Base-by-base conservation (phyloP, 495 filamentous ascomycete genomes). In the Aspergillus olivimuriae region DNA sequence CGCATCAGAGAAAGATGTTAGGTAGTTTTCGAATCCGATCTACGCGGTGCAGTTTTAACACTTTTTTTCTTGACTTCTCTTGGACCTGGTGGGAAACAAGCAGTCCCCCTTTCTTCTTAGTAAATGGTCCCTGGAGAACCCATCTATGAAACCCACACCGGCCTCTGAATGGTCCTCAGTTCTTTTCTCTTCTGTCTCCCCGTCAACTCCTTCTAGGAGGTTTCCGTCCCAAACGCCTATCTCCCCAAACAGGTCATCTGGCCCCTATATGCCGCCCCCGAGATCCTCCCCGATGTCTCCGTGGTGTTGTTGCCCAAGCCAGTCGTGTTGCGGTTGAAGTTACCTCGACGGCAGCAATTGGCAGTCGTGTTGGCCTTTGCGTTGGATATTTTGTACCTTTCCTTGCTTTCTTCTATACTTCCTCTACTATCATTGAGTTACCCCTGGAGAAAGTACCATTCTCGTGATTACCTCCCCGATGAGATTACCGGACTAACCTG, bases 311-410 rank as follows among this genome's bases (percentile, higher is more conserved):
- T 78, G 3, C 76, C 76, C 0, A 62, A 78, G 53, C 61, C 60
- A 0, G 44, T 61, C 1, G 36, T 78, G 11, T 59, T 51, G 35
- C 51, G 53, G 21, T 41, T 78, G 14, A 61, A 67, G 3, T 51
- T 78, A 34, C 58, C 69, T 0, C 47, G 30, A 8, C 55, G 56
- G 30, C 67, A 72, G 40, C 74, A 74, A 48, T 23, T 61, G 4
- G 66, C 63, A 2, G 43, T 76, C 8, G 59, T 65, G 11, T 10
- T 63, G 0, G 50, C 76, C 0, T 79, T 78, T 39, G 61, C 67
- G 1, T 37, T 76, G 20, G 75, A 72, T n/a, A 38, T 65, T n/a
- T 61, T 72, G 74, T 78, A 57, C 51, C 69, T 61, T n/a, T n/a
- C n/a, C n/a, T n/a, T n/a, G n/a, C n/a, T n/a, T n/a, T n/a, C n/a